phyloP scores from a whole-genome alignment of 768 basidiomycete species.

The Galerina marginata region DNA sequence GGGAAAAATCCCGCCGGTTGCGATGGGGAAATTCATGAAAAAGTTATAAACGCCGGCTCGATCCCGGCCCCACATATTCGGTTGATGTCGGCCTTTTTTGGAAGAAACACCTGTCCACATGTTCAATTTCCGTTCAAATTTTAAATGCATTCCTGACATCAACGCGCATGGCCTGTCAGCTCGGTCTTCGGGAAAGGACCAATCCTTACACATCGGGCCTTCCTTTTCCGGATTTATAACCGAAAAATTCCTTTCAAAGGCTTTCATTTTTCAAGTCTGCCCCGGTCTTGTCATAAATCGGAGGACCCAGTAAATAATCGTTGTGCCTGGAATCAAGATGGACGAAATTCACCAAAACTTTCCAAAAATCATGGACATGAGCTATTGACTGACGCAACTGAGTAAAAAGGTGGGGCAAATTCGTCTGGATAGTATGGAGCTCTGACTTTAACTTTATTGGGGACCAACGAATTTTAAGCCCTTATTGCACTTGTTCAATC shows the following conservation, averaged over 20 bases:
- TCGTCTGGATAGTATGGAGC: no score
- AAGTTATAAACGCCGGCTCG: conserved; percentile 5
- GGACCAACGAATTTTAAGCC: no score
- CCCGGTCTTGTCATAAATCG: no score
- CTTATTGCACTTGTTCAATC: no score
- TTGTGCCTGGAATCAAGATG: conserved; percentile 8
- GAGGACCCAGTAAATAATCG: not conserved
- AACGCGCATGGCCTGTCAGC: not conserved
- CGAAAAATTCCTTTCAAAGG: not conserved
- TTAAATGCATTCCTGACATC: conserved; percentile 11
- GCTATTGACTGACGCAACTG: no score
- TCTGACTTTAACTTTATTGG: no score
- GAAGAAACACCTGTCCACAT: conserved; percentile 5
- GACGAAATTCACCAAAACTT: no score
- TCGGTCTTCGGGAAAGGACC: conserved; percentile 12
- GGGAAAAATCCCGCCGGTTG: conserved; percentile 19
- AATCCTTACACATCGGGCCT: conserved; percentile 14
- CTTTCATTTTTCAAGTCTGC: not conserved
- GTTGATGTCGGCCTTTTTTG: conserved; percentile 10
- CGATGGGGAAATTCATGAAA: conserved; percentile 10
- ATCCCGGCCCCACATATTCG: conserved; percentile 9
- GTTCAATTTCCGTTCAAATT: conserved; percentile 8
- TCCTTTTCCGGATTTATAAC: conserved; percentile 10
- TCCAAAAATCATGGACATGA: no score
- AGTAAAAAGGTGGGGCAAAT: no score